A percentile compares a stretch with the other conserved stretches of the same genome.
Conservation (phyloP, 169 alveolate genomes). For the Plasmodium yoelii region DNA sequence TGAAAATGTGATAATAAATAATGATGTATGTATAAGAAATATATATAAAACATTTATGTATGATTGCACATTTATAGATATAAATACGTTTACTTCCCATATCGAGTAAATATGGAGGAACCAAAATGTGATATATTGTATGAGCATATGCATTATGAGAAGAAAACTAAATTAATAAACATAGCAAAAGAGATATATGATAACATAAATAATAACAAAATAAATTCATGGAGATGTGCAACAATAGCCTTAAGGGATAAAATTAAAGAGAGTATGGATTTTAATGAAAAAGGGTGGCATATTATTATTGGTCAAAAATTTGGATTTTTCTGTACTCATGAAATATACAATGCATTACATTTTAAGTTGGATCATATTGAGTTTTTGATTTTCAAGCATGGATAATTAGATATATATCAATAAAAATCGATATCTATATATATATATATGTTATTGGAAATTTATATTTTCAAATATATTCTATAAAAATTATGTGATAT, state of each 20-base stretch:
- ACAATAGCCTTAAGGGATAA: conserved; percentile 71
- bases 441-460: not conserved
- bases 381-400: conserved; percentile 70
- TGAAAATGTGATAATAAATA: too few species aligned
- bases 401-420: conserved; percentile 13
- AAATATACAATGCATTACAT: conserved; percentile 70
- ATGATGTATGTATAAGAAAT: too few species aligned
- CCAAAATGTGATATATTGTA: conserved; percentile 73
- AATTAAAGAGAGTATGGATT: conserved; percentile 66
- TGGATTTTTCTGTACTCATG: conserved; percentile 76
- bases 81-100: too few species aligned
- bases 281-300: conserved; percentile 76
- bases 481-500: too few species aligned
- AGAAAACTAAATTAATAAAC: conserved; percentile 57
- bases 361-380: conserved; percentile 72
- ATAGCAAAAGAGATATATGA: conserved; percentile 65
- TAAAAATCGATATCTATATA: not conserved
- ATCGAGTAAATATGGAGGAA: conserved; percentile 45
- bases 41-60: too few species aligned
- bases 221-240: conserved; percentile 75
- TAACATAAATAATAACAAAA: conserved; percentile 69
- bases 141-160: conserved; percentile 70
- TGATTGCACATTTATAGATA: too few species aligned
- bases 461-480: too few species aligned
- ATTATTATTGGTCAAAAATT: conserved; percentile 61